Percentiles rank a stretch among this genome's conserved stretches.
phyloP scores from a whole-genome alignment of 1,139 yeast genomes.

The Williopsis jadinii region DNA sequence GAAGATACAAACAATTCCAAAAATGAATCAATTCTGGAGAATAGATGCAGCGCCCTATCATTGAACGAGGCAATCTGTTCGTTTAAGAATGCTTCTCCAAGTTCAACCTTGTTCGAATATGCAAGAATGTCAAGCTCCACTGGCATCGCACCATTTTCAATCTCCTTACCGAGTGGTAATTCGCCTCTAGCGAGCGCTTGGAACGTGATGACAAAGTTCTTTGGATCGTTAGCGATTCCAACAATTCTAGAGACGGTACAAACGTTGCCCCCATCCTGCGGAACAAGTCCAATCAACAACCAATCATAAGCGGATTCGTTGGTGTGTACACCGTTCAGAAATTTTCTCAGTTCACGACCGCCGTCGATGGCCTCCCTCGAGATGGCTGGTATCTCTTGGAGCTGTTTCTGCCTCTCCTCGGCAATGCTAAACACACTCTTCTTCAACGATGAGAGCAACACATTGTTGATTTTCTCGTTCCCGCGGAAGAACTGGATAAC shows the following conservation, averaged over 20 bases:
- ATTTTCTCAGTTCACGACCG: conserved; percentile 18
- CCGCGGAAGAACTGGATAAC: conserved; percentile 29
- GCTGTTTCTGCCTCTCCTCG: neutral
- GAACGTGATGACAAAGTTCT: conserved; percentile 40
- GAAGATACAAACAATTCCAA: conserved; percentile 33
- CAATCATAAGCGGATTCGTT: conserved; percentile 24
- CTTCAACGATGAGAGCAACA: conserved; percentile 17
- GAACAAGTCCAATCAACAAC: conserved; percentile 30
- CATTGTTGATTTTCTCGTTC: conserved; percentile 15
- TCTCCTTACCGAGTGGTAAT: conserved; percentile 8
- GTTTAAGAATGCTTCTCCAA: conserved; percentile 17
- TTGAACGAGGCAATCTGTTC: conserved; percentile 26
- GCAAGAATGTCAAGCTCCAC: conserved; percentile 27
- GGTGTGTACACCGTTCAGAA: conserved; percentile 20
- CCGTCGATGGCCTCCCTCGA: conserved; percentile 20
- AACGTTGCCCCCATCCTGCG: conserved; percentile 23
- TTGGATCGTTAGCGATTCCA: conserved; percentile 41
- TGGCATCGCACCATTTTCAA: conserved; percentile 2
- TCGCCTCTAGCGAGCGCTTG: conserved; percentile 49
- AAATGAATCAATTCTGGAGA: conserved; percentile 37
- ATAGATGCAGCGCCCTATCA: conserved; percentile 26
- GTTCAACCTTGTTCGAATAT: conserved; percentile 19
- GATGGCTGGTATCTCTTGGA: conserved; percentile 7
- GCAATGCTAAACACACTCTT: conserved; percentile 24
- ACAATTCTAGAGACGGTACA: conserved; percentile 45